Percentiles rank a stretch among this genome's conserved stretches.
Evolutionary conservation across 2,329 filamentous ascomycete species (phyloP).

Genomic region (Penicillium crustosum): DNA sequence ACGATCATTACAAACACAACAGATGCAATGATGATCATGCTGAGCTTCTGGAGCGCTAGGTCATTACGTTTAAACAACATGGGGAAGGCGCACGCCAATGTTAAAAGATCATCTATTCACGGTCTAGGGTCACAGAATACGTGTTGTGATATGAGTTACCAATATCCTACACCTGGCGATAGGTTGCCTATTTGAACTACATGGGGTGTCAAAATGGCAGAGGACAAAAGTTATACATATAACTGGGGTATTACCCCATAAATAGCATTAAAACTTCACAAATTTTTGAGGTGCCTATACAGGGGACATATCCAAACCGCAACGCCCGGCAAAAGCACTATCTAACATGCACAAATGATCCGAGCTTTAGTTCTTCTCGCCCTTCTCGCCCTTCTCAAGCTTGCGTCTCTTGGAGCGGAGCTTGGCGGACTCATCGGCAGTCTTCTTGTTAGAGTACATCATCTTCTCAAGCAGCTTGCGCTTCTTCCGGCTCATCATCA

Average conservation of each 20-base stretch:
- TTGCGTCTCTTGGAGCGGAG: constrained; percentile 86
- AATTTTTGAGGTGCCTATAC: constrained; percentile 31
- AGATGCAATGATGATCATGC: neutral
- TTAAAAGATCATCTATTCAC: neutral
- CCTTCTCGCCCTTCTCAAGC: constrained; percentile 62
- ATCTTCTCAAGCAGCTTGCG: constrained; percentile 97
- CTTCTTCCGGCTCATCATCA: constrained; percentile 98
- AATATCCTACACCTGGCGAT: neutral
- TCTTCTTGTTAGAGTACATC: constrained; percentile 91
- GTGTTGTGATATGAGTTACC: neutral
- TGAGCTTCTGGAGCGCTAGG: neutral
- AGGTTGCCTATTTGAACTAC: neutral
- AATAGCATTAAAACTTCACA: constrained; percentile 18
- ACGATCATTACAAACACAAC: neutral
- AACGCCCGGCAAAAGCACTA: constrained; percentile 23
- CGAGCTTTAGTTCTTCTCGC: constrained; percentile 6
- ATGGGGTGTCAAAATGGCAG: neutral
- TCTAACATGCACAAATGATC: constrained; percentile 14
- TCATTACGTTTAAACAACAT: neutral
- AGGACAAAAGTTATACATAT: constrained; percentile 2
- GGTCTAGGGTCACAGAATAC: neutral
- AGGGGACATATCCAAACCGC: constrained; percentile 27
- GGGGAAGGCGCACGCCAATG: neutral
- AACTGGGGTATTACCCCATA: constrained; percentile 3
- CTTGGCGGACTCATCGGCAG: constrained; percentile 84